Base-by-base conservation (phyloP, 2,329 filamentous ascomycete genomes). In the Ustulina deusta region DNA sequence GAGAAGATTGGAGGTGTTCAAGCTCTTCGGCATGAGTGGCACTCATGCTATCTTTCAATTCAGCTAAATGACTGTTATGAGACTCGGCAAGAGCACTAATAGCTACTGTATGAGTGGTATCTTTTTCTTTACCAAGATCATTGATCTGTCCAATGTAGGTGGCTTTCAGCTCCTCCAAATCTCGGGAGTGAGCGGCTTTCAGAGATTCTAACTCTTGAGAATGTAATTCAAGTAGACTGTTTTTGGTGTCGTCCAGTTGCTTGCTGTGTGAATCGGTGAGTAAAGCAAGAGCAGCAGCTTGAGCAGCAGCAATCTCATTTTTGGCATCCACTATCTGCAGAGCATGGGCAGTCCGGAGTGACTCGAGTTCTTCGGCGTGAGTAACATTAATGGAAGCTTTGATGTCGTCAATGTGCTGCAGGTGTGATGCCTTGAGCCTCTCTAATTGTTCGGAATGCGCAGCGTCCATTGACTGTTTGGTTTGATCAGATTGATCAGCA, bases 341-440 rank as follows among this genome's bases (percentile, higher is more conserved):
- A 20, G 63, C 46, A 54, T 69, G 63, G 32, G 71, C 56, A 48
- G 63, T 48, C 9, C 63, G 65, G 38, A 78, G 70, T 7, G 72
- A 69, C 25, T 73, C 71, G 17, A 79, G 48, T 57, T 78, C 72
- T 17, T 70, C 60, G 9, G 63, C 25, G 44, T 75, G 75, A 13
- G 64, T 54, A 10, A 63, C 64, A 6, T 59, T 57, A 5, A 75
- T 55, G 13, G 70, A 66, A 9, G 49, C 59, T 65, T 73, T 74
- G 6, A 70, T 46, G 17, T 74, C 64, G 5, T 75, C 73, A 13
- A 75, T 68, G 17, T 77, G 68, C 36, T 72, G 64, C 1, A 57
- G 42, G 55, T 77, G 74, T 0, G 63, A 44, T 51, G 68, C 42
- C 32, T 70, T 73, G 17, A 76, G 65, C 9, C 64, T 56, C n/a